A percentile compares a stretch with the other conserved stretches of the same genome.
Conservation (phyloP, 768 basidiomycete genomes). For the Daedaleopsis sinensis region DNA sequence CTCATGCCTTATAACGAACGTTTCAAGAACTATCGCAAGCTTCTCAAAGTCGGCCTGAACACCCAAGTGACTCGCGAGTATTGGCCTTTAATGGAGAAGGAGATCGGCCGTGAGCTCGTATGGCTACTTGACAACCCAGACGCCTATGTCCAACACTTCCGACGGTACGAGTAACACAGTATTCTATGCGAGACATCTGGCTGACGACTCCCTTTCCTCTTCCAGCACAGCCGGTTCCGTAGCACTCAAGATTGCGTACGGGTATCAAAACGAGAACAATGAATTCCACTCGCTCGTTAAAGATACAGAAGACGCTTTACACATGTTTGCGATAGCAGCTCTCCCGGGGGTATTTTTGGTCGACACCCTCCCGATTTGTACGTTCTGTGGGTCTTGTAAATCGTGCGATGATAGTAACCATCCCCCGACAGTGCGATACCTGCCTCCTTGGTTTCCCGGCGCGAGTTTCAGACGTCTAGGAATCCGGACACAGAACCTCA, state of each 20-base stretch:
- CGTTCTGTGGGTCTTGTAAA: not conserved
- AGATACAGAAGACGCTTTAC: conserved; percentile 2
- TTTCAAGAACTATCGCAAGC: conserved; percentile 1
- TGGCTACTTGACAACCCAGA: not conserved
- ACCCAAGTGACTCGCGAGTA: conserved; percentile 1
- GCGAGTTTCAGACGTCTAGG: conserved; percentile 23
- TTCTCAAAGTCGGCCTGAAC: conserved; percentile 1
- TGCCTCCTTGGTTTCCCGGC: conserved; percentile 28
- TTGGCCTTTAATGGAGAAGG: conserved; percentile 4
- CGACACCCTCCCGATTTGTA: conserved; percentile 33
- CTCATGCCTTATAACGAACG: conserved; percentile 2
- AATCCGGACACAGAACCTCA: not conserved
- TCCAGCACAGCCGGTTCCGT: not conserved
- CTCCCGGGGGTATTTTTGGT: conserved; percentile 48
- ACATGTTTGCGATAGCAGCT: conserved; percentile 26
- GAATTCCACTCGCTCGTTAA: conserved; percentile 1
- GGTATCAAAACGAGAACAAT: conserved; percentile 3
- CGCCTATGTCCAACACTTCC: conserved; percentile 4
- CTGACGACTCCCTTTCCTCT: not conserved
- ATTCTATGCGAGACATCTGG: not conserved
- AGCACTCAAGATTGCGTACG: conserved; percentile 2
- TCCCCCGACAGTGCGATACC: conserved; percentile 7
- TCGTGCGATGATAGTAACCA: not conserved
- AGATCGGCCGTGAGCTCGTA: not conserved
- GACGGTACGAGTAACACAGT: not conserved